Evolutionary conservation across 331 rosid genomes (phyloP).

Genomic region (Malus hybrid): DNA sequence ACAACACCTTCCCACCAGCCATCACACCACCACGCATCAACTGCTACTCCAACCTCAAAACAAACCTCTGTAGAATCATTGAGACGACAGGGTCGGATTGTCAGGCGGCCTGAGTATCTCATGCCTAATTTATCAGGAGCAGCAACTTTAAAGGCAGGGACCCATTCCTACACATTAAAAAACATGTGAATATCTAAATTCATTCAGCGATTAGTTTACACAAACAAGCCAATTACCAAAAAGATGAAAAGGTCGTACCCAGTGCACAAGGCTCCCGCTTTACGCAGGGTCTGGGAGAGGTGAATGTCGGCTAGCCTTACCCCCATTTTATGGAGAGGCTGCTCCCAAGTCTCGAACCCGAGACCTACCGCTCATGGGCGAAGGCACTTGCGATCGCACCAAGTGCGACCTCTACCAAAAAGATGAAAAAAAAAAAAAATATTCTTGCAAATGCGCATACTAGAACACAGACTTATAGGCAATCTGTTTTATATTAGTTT

Average conservation of each 20-base stretch:
- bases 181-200: neutral
- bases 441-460: neutral
- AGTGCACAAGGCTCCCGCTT: no score
- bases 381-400: no score
- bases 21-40: conserved; percentile 80
- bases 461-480: neutral
- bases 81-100: conserved; percentile 56
- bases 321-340: no score
- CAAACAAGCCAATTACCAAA: neutral
- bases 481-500: neutral
- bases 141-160: conserved; percentile 59
- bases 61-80: conserved; percentile 11
- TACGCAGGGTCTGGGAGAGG: no score
- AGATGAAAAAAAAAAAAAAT: neutral
- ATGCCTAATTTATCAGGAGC: conserved; percentile 61
- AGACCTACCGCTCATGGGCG: no score
- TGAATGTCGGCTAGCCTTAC: no score
- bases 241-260: no score
- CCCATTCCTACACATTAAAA: conserved; percentile 60
- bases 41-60: conserved; percentile 55
- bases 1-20: conserved; percentile 94
- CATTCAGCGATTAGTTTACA: neutral
- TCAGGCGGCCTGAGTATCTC: conserved; percentile 63
- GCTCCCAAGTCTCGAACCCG: no score
- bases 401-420: neutral